phyloP scores from a whole-genome alignment of 352 stramenopile genomes.

The Pythium insidiosum region DNA sequence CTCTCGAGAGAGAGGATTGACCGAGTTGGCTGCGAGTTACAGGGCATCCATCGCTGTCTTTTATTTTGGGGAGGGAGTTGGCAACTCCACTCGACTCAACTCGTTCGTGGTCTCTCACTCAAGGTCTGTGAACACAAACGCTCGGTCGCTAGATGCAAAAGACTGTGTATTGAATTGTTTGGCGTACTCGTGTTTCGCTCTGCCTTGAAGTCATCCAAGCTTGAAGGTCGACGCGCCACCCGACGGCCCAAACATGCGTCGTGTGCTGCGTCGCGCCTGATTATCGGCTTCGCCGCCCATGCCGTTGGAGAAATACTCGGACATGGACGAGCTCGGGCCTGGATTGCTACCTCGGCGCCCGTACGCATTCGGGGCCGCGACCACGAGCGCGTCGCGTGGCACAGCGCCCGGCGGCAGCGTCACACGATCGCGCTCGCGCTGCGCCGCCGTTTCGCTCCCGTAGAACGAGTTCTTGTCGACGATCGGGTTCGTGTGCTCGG shows the following conservation, averaged over 20 bases:
- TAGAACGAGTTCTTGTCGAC: slow-evolving; percentile 40
- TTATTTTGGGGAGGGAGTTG: too few species aligned
- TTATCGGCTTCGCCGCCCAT: slow-evolving; percentile 22
- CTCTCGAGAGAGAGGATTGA: too few species aligned
- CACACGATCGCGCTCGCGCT: slow-evolving; percentile 33
- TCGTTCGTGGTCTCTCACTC: too few species aligned
- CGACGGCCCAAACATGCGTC: slow-evolving; percentile 34
- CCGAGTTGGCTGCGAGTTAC: too few species aligned
- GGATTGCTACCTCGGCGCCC: slow-evolving; percentile 11
- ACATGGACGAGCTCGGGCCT: slow-evolving; percentile 9
- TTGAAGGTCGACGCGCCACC: slow-evolving; percentile 37
- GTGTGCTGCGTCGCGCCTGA: slow-evolving; percentile 23
- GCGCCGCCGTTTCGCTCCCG: slow-evolving; percentile 18
- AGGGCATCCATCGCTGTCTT: too few species aligned
- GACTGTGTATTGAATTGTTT: too few species aligned
- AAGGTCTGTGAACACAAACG: too few species aligned
- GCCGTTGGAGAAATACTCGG: slow-evolving; percentile 31
- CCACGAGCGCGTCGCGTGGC: slow-evolving; percentile 19
- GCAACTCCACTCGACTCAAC: too few species aligned
- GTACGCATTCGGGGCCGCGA: slow-evolving; percentile 6
- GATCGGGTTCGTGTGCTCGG: slow-evolving; percentile 30
- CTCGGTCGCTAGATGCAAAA: too few species aligned
- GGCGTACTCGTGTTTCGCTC: too few species aligned
- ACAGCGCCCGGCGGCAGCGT: slow-evolving; percentile 30
- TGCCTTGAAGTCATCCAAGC: slow-evolving; percentile 41